Percentiles rank a stretch among this genome's conserved stretches.
Conservation (phyloP, 305 asterid species). For the Solanum hybrid region DNA sequence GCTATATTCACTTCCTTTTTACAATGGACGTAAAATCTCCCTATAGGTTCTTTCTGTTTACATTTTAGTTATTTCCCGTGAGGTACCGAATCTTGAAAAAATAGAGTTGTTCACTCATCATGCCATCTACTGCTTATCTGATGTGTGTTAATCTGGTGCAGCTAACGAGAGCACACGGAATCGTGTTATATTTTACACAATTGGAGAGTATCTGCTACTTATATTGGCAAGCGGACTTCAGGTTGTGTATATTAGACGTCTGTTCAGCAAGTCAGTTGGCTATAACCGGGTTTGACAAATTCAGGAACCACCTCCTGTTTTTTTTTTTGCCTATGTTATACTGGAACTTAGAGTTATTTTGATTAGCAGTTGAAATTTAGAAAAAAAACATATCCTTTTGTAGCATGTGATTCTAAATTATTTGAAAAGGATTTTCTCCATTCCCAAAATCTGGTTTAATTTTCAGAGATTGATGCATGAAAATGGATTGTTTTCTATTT, state of each 20-base stretch:
- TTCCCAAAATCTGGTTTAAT: background rate
- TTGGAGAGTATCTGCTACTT: slow-evolving; percentile 69
- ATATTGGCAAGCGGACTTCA: slow-evolving; percentile 75
- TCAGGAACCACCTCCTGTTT: background rate
- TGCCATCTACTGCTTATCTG: background rate
- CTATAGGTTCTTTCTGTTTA: background rate
- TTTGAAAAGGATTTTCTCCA: background rate
- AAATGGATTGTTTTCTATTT: background rate
- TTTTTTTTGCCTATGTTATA: background rate
- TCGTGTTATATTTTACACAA: slow-evolving; percentile 79
- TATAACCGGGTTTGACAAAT: slow-evolving; percentile 75
- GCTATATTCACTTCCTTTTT: background rate
- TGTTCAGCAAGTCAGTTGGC: slow-evolving; percentile 82
- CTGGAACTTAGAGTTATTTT: background rate
- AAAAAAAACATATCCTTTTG: background rate
- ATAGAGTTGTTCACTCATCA: background rate
- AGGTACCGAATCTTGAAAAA: background rate
- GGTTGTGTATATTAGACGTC: slow-evolving; percentile 65
- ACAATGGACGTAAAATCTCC: background rate
- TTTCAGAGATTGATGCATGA: background rate
- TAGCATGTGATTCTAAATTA: background rate
- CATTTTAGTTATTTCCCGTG: background rate
- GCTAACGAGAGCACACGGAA: slow-evolving; percentile 86
- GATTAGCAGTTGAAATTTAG: background rate
- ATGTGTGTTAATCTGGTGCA: slow-evolving; percentile 23